Percentiles rank a stretch among this genome's conserved stretches.
phyloP scores from a whole-genome alignment of 139 green algal species.

The Chlorella sp. region DNA sequence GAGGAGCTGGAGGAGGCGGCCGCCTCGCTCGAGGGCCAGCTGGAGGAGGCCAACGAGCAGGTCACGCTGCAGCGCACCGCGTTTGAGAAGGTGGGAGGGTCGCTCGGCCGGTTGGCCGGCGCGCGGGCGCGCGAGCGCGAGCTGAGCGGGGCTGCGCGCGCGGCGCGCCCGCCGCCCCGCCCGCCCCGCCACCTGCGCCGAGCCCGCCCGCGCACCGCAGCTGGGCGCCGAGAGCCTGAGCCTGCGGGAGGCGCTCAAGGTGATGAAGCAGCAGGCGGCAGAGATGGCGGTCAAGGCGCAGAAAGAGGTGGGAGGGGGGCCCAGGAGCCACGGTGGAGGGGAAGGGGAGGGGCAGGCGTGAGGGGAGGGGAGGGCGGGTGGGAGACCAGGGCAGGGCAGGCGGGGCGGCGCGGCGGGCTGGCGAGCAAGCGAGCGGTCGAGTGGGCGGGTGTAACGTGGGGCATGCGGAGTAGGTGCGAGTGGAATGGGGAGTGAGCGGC shows the following conservation, averaged over 20 bases:
- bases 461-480: too few relatives aligned
- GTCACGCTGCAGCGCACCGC: constrained; percentile 6
- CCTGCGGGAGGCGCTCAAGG: constrained; percentile 44
- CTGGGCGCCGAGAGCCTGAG: constrained; percentile 41
- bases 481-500: too few relatives aligned
- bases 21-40: constrained; percentile 21
- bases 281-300: constrained; percentile 38
- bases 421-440: too few relatives aligned
- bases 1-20: constrained; percentile 25
- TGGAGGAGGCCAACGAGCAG: constrained; percentile 18
- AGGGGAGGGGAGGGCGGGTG: too few relatives aligned
- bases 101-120: too few relatives aligned
- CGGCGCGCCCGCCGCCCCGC: too few relatives aligned
- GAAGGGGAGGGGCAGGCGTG: background rate
- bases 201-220: background rate
- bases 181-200: background rate
- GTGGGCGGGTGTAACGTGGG: too few relatives aligned
- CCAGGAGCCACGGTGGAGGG: background rate
- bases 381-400: too few relatives aligned
- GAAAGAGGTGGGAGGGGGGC: background rate
- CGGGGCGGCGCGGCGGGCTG: too few relatives aligned
- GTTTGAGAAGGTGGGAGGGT: background rate
- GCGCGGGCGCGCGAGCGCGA: too few relatives aligned
- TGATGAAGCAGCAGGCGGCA: constrained; percentile 49
- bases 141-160: too few relatives aligned